A percentile compares a stretch with the other conserved stretches of the same genome.
phyloP scores from a whole-genome alignment of 176 grass and related monocot species.

The Triticum turgidum region DNA sequence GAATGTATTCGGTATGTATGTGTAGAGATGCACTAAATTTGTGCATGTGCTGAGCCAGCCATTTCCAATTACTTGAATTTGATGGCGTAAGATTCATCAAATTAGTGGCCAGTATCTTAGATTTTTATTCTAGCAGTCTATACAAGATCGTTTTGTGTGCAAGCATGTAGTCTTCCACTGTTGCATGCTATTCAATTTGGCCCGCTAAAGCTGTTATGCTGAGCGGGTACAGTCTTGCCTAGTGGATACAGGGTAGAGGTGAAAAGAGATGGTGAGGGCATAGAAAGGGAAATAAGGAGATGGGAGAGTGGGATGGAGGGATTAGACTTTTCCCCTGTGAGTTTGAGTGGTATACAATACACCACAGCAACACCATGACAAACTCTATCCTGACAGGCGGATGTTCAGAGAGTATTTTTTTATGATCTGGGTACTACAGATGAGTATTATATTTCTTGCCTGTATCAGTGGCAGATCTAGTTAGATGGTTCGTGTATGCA shows the following conservation, averaged over 20 bases:
- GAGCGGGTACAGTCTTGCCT: neutral
- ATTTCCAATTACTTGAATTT: constrained; percentile 2
- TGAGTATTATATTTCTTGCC: neutral
- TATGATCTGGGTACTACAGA: neutral
- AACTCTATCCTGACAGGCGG: neutral
- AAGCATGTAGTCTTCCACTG: neutral
- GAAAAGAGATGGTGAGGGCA: neutral
- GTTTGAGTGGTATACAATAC: neutral
- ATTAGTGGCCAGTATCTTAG: neutral
- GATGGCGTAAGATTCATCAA: neutral
- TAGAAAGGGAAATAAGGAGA: neutral
- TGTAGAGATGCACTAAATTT: constrained; percentile 17
- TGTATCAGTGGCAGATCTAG: constrained; percentile 20
- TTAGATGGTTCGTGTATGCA: constrained; percentile 11
- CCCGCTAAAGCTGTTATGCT: neutral
- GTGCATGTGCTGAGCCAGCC: neutral
- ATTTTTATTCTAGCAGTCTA: neutral
- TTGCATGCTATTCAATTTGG: neutral
- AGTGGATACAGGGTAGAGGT: neutral
- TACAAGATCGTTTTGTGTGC: neutral
- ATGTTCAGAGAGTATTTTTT: neutral
- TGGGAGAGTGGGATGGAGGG: neutral
- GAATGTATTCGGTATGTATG: neutral
- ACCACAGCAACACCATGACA: neutral
- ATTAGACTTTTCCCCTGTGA: neutral